A percentile compares a stretch with the other conserved stretches of the same genome.
Conservation (phyloP, 768 basidiomycete species). For the Psilocybe sp. region DNA sequence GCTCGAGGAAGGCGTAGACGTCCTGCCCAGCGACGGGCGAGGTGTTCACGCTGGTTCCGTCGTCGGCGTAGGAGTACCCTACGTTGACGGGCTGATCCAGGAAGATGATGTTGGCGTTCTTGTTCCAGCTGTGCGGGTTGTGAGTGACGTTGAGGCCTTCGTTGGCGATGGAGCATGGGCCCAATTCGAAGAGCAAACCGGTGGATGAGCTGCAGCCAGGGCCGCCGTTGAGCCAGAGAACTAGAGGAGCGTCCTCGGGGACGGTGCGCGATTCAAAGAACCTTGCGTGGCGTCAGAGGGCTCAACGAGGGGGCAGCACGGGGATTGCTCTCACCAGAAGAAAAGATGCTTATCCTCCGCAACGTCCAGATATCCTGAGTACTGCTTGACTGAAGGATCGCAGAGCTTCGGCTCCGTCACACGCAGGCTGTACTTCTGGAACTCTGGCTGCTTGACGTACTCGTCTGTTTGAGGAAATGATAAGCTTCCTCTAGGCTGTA, state of each 20-base stretch:
- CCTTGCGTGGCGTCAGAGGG: slow-evolving; percentile 35
- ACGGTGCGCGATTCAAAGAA: slow-evolving; percentile 83
- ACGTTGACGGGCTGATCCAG: slow-evolving; percentile 85
- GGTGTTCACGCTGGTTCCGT: slow-evolving; percentile 70
- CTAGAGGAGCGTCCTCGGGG: slow-evolving; percentile 76
- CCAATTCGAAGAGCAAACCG: slow-evolving; percentile 89
- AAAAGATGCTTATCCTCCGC: slow-evolving; percentile 79
- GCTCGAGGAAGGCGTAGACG: slow-evolving; percentile 80
- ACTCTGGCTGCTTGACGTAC: slow-evolving; percentile 52
- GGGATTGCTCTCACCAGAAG: slow-evolving; percentile 63
- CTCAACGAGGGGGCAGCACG: neutral
- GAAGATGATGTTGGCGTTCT: slow-evolving; percentile 73
- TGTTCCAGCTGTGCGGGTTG: slow-evolving; percentile 88
- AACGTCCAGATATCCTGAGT: slow-evolving; percentile 83
- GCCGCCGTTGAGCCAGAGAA: slow-evolving; percentile 90
- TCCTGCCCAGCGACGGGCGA: slow-evolving; percentile 88
- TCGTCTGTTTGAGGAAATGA: slow-evolving; percentile 47
- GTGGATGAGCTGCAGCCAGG: slow-evolving; percentile 73
- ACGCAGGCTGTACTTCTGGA: slow-evolving; percentile 52
- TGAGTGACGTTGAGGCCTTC: slow-evolving; percentile 64
- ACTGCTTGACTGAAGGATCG: slow-evolving; percentile 75
- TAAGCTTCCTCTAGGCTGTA: neutral
- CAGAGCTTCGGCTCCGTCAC: slow-evolving; percentile 71
- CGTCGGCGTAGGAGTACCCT: slow-evolving; percentile 83
- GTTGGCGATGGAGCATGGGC: slow-evolving; percentile 76